Evolutionary conservation across 768 basidiomycete species (phyloP).

Genomic region (Suillus variegatus): DNA sequence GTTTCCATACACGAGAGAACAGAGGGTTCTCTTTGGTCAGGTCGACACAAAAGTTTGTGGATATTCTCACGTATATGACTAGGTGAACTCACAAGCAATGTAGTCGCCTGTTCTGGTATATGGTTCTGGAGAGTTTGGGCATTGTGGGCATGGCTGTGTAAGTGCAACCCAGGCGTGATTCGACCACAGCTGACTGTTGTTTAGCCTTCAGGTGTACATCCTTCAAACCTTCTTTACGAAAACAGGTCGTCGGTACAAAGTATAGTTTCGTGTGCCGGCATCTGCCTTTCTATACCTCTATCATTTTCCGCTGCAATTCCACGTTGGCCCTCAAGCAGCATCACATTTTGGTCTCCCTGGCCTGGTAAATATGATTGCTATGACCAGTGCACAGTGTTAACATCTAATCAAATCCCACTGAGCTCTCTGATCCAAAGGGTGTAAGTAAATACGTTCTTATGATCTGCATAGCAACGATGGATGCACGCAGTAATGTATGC

Average conservation of each 20-base stretch:
- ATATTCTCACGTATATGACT: neutral
- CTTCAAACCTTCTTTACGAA: constrained; percentile 97
- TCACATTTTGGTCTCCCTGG: neutral
- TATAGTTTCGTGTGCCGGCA: constrained; percentile 41
- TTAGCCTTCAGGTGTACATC: constrained; percentile 85
- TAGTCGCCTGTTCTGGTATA: constrained; percentile 95
- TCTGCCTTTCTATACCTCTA: neutral
- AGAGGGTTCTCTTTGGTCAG: constrained; percentile 92
- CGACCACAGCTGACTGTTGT: constrained; percentile 6
- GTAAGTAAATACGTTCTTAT: neutral
- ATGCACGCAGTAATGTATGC: neutral
- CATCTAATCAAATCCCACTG: neutral
- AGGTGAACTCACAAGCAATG: constrained; percentile 5
- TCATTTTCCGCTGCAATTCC: neutral
- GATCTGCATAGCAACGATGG: neutral
- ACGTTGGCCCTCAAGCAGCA: neutral
- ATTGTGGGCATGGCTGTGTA: constrained; percentile 89
- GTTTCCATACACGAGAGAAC: constrained; percentile 93
- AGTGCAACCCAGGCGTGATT: constrained; percentile 32
- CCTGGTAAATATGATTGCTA: neutral
- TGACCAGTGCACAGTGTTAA: neutral
- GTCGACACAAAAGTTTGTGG: constrained; percentile 78
- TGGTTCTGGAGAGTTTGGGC: constrained; percentile 73
- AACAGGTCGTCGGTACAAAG: constrained; percentile 87
- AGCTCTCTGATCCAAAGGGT: neutral